These are phyloP conservation scores for Cystobasidium pallidum DNA, from an alignment of 1,284 basidiomycete species.

Conservation along the genomic window DNA sequence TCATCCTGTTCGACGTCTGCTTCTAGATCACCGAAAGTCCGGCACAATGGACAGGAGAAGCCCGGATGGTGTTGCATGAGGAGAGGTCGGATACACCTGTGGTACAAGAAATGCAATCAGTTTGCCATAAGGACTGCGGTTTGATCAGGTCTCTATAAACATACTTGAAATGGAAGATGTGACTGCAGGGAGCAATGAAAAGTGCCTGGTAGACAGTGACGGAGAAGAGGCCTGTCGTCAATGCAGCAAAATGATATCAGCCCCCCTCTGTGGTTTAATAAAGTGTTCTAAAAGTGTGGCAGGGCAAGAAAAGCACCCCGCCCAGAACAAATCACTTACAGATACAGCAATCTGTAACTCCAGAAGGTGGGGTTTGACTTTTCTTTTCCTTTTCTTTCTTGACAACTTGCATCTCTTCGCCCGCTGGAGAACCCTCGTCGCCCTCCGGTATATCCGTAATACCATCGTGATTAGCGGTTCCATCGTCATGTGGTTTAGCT, in stretches of 20 bases:
- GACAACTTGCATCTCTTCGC: conserved; percentile 55
- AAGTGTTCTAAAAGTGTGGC: too few relatives aligned
- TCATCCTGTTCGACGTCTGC: conserved; percentile 86
- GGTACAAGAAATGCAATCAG: neutral
- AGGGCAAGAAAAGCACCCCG: too few relatives aligned
- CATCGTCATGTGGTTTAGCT: neutral
- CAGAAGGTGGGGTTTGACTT: conserved; percentile 46
- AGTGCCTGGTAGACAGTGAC: conserved; percentile 94
- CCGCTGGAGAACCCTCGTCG: conserved; percentile 46
- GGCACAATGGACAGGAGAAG: conserved; percentile 91
- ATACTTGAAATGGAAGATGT: conserved; percentile 78
- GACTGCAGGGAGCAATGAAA: conserved; percentile 79
- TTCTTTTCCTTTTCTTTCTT: conserved; percentile 32
- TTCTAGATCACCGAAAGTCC: conserved; percentile 75
- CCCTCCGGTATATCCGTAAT: neutral
- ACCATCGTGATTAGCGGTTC: neutral
- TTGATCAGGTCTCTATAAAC: too few relatives aligned
- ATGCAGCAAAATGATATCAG: neutral
- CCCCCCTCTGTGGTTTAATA: too few relatives aligned
- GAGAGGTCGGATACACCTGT: conserved; percentile 90
- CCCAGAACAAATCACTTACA: too few relatives aligned
- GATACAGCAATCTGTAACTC: conserved; percentile 88
- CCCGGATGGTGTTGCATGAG: conserved; percentile 85
- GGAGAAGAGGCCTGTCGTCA: conserved; percentile 75
- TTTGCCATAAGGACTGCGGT: too few relatives aligned